Conservation (phyloP, 192 early-diverging fungal genomes). For the Backusella tarrabulga region DNA sequence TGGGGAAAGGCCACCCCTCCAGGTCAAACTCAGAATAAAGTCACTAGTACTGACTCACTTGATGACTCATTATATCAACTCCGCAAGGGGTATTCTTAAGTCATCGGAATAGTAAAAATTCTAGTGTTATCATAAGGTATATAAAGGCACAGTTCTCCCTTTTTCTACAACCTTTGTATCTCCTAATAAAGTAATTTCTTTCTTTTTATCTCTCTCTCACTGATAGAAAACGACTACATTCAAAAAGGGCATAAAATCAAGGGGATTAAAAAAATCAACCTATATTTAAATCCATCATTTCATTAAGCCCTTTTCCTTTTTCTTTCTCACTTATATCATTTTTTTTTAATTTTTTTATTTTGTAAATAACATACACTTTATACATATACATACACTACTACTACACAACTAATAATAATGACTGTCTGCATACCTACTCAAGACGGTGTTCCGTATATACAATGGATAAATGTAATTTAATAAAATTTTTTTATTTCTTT, state of each 20-base stretch:
- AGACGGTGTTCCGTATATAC: conserved; percentile 22
- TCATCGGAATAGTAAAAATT: conserved; percentile 5
- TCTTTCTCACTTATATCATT: neutral
- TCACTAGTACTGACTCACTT: conserved; percentile 3
- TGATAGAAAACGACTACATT: conserved; percentile 7
- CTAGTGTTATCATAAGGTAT: neutral
- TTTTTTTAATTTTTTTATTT: neutral
- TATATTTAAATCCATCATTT: neutral
- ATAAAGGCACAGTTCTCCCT: conserved; percentile 4
- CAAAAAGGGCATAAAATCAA: neutral
- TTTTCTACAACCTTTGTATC: neutral
- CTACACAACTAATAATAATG: neutral
- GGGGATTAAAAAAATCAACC: neutral
- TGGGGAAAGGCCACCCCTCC: neutral
- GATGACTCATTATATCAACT: conserved; percentile 1
- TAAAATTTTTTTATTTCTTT: neutral
- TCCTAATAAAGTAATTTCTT: conserved; percentile 12
- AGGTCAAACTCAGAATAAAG: neutral
- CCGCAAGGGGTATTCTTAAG: neutral
- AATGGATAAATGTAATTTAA: conserved; percentile 30
- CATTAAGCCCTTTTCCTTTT: neutral
- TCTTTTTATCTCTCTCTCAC: conserved; percentile 10
- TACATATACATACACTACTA: neutral
- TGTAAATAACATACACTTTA: neutral
- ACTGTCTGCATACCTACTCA: conserved; percentile 24